Conservation (phyloP, 2,329 filamentous ascomycete genomes). For the Volutella citrinella region DNA sequence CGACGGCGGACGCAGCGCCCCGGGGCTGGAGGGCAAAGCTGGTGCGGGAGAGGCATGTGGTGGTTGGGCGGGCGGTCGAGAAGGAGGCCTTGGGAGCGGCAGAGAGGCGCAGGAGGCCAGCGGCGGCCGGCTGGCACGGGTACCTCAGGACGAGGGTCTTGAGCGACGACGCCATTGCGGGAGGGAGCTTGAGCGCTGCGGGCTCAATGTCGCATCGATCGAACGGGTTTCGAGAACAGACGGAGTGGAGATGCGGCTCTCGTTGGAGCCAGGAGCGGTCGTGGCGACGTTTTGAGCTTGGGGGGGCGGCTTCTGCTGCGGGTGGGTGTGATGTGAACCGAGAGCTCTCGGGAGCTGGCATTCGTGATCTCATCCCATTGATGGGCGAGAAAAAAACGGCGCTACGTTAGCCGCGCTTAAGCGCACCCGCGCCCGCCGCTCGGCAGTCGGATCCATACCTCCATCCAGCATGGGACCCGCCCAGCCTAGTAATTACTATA, state of each 20-base stretch:
- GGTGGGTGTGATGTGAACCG: too few species aligned
- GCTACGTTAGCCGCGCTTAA: conserved; percentile 22
- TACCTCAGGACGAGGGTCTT: conserved; percentile 32
- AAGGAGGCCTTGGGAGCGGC: conserved; percentile 27
- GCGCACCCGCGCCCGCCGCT: conserved; percentile 9
- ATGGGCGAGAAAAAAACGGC: conserved; percentile 18
- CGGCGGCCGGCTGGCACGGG: conserved; percentile 23
- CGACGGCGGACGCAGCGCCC: conserved; percentile 3
- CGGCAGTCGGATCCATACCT: too few species aligned
- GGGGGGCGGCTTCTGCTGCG: conserved; percentile 17
- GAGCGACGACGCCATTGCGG: conserved; percentile 27
- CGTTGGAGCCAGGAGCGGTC: conserved; percentile 12
- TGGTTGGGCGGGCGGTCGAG: conserved; percentile 20
- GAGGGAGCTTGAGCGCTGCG: conserved; percentile 1
- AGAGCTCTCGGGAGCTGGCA: too few species aligned
- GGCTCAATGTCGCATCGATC: conserved; percentile 2
- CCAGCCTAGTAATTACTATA: too few species aligned
- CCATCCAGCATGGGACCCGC: too few species aligned
- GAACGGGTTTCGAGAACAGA: conserved; percentile 4
- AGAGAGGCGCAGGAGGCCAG: conserved; percentile 22
- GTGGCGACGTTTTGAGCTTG: conserved; percentile 15
- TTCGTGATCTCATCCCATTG: conserved; percentile 30
- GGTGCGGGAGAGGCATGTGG: conserved; percentile 19
- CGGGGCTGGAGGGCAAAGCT: conserved; percentile 18
- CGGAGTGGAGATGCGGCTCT: conserved; percentile 18